Evolutionary conservation across 2,329 filamentous ascomycete species (phyloP).

Genomic region (Emergomyces africanus): DNA sequence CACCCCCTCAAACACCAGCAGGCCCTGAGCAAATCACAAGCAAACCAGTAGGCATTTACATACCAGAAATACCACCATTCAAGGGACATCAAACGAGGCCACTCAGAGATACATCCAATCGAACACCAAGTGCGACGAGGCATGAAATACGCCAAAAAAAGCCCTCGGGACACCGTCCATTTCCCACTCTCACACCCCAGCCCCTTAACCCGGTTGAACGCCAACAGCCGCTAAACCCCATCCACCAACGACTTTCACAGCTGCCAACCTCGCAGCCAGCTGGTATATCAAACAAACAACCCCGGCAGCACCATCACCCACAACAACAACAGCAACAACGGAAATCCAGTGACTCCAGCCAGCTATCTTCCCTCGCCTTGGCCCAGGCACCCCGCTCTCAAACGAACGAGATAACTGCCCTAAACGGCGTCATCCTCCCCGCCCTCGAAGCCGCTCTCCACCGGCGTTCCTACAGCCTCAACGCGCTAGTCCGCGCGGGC

Average conservation of each 20-base stretch:
- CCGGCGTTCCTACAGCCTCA: conserved; percentile 52
- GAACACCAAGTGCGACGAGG: conserved; percentile 3
- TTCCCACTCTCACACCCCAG: conserved; percentile 18
- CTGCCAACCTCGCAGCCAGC: conserved; percentile 41
- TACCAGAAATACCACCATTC: conserved; percentile 23
- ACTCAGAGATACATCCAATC: conserved; percentile 9
- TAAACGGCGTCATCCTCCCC: conserved; percentile 84
- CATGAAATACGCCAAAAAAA: conserved; percentile 5
- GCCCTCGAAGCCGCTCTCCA: conserved; percentile 84
- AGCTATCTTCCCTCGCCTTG: conserved; percentile 6
- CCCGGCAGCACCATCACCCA: conserved; percentile 17
- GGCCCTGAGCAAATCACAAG: conserved; percentile 10
- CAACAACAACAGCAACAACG: conserved; percentile 5
- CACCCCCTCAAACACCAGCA: conserved; percentile 5
- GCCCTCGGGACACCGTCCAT: conserved; percentile 14
- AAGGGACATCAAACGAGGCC: conserved; percentile 15
- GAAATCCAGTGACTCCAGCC: conserved; percentile 8
- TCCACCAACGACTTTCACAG: conserved; percentile 7
- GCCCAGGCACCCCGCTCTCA: conserved; percentile 26
- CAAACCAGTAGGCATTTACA: conserved; percentile 18
- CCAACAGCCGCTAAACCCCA: conserved; percentile 4
- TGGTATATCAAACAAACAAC: conserved; percentile 29
- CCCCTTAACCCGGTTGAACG: conserved; percentile 6
- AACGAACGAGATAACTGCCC: conserved; percentile 64
- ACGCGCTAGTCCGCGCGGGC: conserved; percentile 21